phyloP scores from a whole-genome alignment of 1,284 basidiomycete species.

The Grifola frondosa region DNA sequence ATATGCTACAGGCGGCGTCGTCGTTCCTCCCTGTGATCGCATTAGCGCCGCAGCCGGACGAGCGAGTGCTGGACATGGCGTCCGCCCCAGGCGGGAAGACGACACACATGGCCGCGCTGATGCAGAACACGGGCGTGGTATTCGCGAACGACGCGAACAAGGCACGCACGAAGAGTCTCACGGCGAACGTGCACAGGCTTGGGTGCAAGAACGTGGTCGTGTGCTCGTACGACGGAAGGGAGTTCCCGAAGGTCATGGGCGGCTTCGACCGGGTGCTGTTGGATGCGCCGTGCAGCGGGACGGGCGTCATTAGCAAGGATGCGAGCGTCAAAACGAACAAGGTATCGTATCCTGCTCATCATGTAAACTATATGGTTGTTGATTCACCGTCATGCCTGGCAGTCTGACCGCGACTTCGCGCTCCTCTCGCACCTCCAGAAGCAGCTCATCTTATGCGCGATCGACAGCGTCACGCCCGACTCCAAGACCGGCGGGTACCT shows the following conservation, averaged over 20 bases:
- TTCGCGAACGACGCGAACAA: conserved; percentile 99
- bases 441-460: conserved; percentile 96
- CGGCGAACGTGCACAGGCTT: conserved; percentile 94
- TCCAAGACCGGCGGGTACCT: conserved; percentile 92
- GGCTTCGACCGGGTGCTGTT: conserved; percentile 96
- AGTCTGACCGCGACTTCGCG: conserved; percentile 94
- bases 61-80: conserved; percentile 98
- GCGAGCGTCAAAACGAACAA: conserved; percentile 98
- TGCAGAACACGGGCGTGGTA: conserved; percentile 98
- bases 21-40: conserved; percentile 99
- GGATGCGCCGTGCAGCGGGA: conserved; percentile 97
- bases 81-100: conserved; percentile 98
- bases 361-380: too few relatives aligned
- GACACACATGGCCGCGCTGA: conserved; percentile 92
- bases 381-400: conserved; percentile 9
- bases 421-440: conserved; percentile 97
- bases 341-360: conserved; percentile 47
- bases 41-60: conserved; percentile 88
- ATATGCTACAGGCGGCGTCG: conserved; percentile 99
- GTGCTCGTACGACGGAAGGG: conserved; percentile 95
- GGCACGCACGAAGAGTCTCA: conserved; percentile 91
- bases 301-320: conserved; percentile 98
- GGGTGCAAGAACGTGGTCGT: conserved; percentile 99
- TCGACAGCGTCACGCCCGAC: conserved; percentile 90
- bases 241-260: conserved; percentile 99